Base-by-base conservation (phyloP, 1,284 basidiomycete genomes). In the Ustilago shanxiensis region DNA sequence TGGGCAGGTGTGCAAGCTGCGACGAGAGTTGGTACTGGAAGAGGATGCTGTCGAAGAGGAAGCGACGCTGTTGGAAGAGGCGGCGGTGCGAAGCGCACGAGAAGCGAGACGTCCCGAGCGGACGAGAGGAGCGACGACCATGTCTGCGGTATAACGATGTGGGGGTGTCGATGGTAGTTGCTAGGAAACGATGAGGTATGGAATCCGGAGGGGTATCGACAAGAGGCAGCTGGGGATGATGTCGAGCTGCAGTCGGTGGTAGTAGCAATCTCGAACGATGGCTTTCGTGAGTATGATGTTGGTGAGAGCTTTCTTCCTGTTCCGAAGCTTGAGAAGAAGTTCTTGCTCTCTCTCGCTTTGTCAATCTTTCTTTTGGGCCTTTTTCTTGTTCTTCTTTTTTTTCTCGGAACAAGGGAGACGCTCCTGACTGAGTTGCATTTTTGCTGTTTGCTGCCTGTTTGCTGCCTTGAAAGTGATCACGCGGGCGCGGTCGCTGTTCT, bases 1-100 rank as follows among this genome's bases (percentile, higher is more conserved):
- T 55, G 82, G 83, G 20, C 83, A 74, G 26, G 80, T 79, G 71
- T 83, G 83, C 14, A 78, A 61, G 13, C 22, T 44, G 9, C 69
- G 33, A 5, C 20, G 33, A 22, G 16, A 55, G 54, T 29, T 55
- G 47, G 7, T 41, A 11, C 44, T 45, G n/a, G 64, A 66, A 1
- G 60, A 63, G 1, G 60, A 58, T 16, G 60, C 13, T 45, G 56
- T 44, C 41, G 72, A 66, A 18, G 67, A 69, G 18, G 65, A 55
- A 14, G 65, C 31, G 16, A 49, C 49, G 39, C 28, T 39, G 29
- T 64, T 22, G 24, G 65, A 51, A 18, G 54, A 41, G 9, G 51
- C 47, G 6, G 37, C 37, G 4, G 57, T 50, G 44, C 72, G 67
- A 2, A 66, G 45, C 3, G 66, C 57, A 18, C 60, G 63, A 9